Base-by-base conservation (phyloP, 1,284 basidiomycete genomes). In the Marasmius oreades region DNA sequence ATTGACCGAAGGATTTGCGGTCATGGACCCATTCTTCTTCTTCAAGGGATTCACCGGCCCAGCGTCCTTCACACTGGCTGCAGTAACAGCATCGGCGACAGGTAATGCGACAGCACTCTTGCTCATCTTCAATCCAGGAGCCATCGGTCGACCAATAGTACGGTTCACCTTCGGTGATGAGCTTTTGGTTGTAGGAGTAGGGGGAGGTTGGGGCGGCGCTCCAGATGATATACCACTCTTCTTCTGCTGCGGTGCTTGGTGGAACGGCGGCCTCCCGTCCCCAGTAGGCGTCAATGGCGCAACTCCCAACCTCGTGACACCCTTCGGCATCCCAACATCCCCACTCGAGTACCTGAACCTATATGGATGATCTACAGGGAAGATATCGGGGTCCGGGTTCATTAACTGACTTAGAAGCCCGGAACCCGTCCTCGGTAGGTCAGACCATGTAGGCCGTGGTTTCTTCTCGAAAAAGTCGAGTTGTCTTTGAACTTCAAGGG, bases 381-480 rank as follows among this genome's bases (percentile, higher is more conserved):
- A 81, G 18, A 82, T 69, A 22, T 71, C 64, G 20, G 85, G 84
- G 63, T 86, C 78, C 0, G 88, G 88, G 62, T 90, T 86, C 74
- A 91, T 78, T 39, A 91, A 70, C 65, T 81, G 80, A 23, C 81
- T 81, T 51, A 90, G 73, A 45, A 88, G 67, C 5, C 89, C 88
- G 3, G 81, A 81, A 45, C 71, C 70, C 11, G 78, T 77, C 46
- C 81, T 73, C 55, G 75, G 75, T 51, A 86, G 73, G 61, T 82
- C 80, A 64, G 83, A 80, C 62, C 87, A 85, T 23, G 84, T 82
- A 37, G 81, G 76, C 52, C 82, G 77, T 4, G 90, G 88, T 10
- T 88, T 76, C 71, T 92, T 93, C 56, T 82, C 77, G 66, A 94
- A 92, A 79, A 93, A 78, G 16, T 89, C 84, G 33, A 80, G 79